Evolutionary conservation across 169 alveolate genomes (phyloP).

Genomic region (Plasmodium gallinaceum): DNA sequence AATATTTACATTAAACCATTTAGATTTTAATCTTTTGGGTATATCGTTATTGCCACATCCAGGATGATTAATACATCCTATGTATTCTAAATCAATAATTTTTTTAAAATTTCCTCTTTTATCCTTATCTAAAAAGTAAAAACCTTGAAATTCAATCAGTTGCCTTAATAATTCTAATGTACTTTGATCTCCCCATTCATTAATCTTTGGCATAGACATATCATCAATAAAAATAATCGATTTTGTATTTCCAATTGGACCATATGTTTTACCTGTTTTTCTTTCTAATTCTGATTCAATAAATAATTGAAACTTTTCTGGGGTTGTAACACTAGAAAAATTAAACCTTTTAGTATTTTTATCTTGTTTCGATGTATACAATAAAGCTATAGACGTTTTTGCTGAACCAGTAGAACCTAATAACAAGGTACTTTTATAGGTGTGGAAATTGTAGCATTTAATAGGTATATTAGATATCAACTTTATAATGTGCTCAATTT

Average conservation of each 20-base stretch:
- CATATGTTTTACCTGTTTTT: conserved; percentile 94
- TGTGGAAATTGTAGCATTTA: conserved; percentile 76
- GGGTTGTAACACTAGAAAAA: conserved; percentile 96
- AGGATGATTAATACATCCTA: conserved; percentile 97
- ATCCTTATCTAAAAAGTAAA: conserved; percentile 94
- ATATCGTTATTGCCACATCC: conserved; percentile 98
- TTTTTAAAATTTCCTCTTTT: conserved; percentile 95
- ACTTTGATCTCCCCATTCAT: conserved; percentile 97
- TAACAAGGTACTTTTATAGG: conserved; percentile 87
- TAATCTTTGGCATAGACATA: conserved; percentile 96
- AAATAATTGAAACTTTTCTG: conserved; percentile 93
- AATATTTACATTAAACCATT: conserved; percentile 95
- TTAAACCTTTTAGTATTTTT: conserved; percentile 94
- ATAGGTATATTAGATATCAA: conserved; percentile 87
- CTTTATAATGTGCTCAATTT: conserved; percentile 92
- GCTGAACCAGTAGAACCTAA: conserved; percentile 98
- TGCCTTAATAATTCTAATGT: conserved; percentile 95
- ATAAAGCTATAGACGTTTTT: conserved; percentile 95
- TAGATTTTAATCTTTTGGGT: conserved; percentile 96
- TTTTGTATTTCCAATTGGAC: conserved; percentile 93
- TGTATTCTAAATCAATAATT: conserved; percentile 91
- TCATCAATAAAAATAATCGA: conserved; percentile 96
- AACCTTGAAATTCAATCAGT: conserved; percentile 95
- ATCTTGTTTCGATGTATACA: conserved; percentile 90
- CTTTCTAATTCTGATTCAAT: conserved; percentile 96